phyloP scores from a whole-genome alignment of 805 yeast genomes.

The Metschnikowia anglica region DNA sequence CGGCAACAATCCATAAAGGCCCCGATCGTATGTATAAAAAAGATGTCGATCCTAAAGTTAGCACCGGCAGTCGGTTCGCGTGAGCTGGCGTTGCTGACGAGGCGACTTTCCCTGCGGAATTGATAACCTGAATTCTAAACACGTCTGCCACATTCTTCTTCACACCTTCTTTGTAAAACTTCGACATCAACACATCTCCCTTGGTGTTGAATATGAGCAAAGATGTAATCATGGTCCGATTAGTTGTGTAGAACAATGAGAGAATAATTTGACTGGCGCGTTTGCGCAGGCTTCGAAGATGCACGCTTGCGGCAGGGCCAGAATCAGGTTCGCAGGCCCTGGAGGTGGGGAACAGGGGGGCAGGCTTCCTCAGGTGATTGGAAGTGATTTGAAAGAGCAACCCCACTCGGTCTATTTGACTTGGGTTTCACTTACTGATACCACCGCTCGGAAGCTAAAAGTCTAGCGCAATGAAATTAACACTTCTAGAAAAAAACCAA shows the following conservation, averaged over 20 bases:
- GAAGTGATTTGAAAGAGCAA: too few species aligned
- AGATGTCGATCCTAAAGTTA: conserved; percentile 90
- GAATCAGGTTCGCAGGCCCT: too few species aligned
- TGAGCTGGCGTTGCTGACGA: conserved; percentile 18
- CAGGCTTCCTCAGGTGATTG: too few species aligned
- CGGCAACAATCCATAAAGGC: conserved; percentile 78
- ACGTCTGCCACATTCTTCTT: conserved; percentile 80
- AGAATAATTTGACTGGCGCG: too few species aligned
- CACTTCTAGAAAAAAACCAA: too few species aligned
- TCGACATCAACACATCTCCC: conserved; percentile 82
- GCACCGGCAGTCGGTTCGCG: conserved; percentile 40
- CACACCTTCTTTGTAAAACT: conserved; percentile 70
- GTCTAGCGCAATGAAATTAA: too few species aligned
- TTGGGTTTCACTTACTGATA: too few species aligned
- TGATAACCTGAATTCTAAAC: conserved; percentile 87
- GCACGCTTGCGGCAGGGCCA: too few species aligned
- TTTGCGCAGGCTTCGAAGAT: neutral
- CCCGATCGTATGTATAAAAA: conserved; percentile 71
- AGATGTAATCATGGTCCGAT: conserved; percentile 67
- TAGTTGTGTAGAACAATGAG: conserved; percentile 3
- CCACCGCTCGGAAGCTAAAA: too few species aligned
- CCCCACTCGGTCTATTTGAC: too few species aligned
- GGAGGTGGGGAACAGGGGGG: too few species aligned
- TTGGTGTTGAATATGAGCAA: conserved; percentile 72
- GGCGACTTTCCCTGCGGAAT: conserved; percentile 39